Base-by-base conservation (phyloP, 2,329 filamentous ascomycete genomes). In the Xylariales sp. region DNA sequence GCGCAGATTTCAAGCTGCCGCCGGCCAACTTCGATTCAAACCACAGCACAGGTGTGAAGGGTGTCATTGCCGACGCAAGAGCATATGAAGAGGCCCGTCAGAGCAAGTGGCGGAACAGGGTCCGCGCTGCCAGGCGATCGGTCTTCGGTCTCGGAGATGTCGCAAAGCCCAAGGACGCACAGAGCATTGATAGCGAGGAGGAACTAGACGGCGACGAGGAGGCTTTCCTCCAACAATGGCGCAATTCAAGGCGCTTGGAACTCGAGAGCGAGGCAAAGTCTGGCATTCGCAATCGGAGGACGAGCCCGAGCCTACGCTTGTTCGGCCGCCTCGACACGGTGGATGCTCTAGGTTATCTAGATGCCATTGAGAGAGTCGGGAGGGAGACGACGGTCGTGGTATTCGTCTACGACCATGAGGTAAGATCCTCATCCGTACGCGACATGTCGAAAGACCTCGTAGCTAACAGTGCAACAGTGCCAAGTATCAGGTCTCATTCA, bases 331-430 rank as follows among this genome's bases (percentile, higher is more conserved):
- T 97, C 48, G 84, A 90, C 47, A 76, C 80, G 45, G 93, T 97
- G 1, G 90, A 97, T 69, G 91, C 88, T 6, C 71, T 85, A 49
- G 93, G 90, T 14, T 98, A 95, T 56, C 76, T 98, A n/a, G 90
- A 97, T 63, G 90, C 91, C 42, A 88, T 97, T 52, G 93, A 98
- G 68, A 93, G 88, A 65, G 88, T 91, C 4, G 74, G 81, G 28
- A 67, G 82, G 35, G 86, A 91, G 34, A 91, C 88, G 0, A 77
- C 86, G 3, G 90, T 97, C 2, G 85, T 96, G 3, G 93, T 98
- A 20, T 94, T 91, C 66, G 89, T 98, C 50, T 93, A 89, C 62
- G 89, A 96, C 58, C 78, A 86, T 46, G 77, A 86, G 71, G 89
- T 95, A 77, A 60, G 80, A 66, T 38, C 40, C 38, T n/a, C 31